These are phyloP conservation scores for Crotalaria pallida DNA, from an alignment of 306 rosid species.

Conservation along the genomic window DNA sequence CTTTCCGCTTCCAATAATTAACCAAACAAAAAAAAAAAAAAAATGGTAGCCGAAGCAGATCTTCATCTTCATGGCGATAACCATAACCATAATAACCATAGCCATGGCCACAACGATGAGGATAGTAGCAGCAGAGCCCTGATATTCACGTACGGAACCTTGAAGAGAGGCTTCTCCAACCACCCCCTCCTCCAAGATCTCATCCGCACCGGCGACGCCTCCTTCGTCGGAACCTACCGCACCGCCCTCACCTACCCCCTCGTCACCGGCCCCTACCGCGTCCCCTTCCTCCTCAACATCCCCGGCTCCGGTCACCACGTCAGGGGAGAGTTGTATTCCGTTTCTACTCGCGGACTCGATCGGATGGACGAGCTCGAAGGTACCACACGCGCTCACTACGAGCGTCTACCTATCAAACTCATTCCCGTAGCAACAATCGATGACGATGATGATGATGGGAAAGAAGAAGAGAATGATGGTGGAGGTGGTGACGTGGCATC, in stretches of 20 bases:
- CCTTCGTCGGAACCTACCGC: conserved; percentile 45
- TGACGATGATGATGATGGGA: neutral
- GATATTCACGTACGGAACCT: conserved; percentile 70
- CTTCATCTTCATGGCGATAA: neutral
- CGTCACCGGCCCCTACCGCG: conserved; percentile 71
- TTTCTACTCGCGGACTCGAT: conserved; percentile 36
- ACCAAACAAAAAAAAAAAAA: too few relatives aligned
- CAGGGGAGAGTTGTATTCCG: conserved; percentile 64
- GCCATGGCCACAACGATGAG: neutral
- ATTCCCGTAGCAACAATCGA: neutral
- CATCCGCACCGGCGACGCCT: conserved; percentile 53
- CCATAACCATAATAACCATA: too few relatives aligned
- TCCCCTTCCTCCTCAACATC: conserved; percentile 70
- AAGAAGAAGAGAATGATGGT: neutral
- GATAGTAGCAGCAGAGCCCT: neutral
- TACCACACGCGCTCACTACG: conserved; percentile 52
- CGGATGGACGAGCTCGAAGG: conserved; percentile 68
- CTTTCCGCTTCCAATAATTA: too few relatives aligned
- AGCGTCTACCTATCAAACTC: conserved; percentile 45
- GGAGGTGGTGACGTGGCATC: neutral
- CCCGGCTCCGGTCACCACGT: conserved; percentile 54
- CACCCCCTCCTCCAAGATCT: conserved; percentile 62
- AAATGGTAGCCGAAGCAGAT: conserved; percentile 30
- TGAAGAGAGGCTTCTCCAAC: conserved; percentile 64
- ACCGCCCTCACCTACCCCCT: conserved; percentile 46